Percentiles rank a stretch among this genome's conserved stretches.
phyloP scores from a whole-genome alignment of 305 asterid species.

The Coffea humblotiana region DNA sequence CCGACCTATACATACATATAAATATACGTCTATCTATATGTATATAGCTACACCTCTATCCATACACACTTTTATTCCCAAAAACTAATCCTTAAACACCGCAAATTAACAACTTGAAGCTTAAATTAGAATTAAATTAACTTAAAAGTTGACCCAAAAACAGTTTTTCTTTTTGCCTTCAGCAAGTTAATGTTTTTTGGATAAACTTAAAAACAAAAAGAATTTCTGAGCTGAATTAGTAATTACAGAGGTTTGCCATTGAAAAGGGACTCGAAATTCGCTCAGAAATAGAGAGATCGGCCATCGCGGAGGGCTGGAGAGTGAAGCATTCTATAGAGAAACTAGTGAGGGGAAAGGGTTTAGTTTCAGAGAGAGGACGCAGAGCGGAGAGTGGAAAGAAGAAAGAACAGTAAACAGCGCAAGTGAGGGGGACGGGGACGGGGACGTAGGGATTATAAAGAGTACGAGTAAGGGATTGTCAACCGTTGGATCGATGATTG shows the following conservation, averaged over 20 bases:
- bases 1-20: conserved; percentile 17
- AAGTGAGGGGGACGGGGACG: conserved; percentile 20
- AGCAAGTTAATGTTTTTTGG: conserved; percentile 1
- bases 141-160: background rate
- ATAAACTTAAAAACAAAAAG: background rate
- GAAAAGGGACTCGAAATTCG: conserved; percentile 12
- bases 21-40: background rate
- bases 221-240: background rate
- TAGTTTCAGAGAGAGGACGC: conserved; percentile 4
- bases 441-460: conserved; percentile 27
- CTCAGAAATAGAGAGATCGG: conserved; percentile 23
- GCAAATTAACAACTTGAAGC: conserved; percentile 17
- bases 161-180: background rate
- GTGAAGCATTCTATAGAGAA: conserved; percentile 27
- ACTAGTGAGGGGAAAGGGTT: conserved; percentile 21
- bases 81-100: background rate
- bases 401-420: conserved; percentile 28
- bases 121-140: conserved; percentile 19
- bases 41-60: background rate
- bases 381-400: conserved; percentile 11
- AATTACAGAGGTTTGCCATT: conserved; percentile 12
- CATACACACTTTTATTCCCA: background rate
- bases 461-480: conserved; percentile 6
- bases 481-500: conserved; percentile 42
- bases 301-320: conserved; percentile 5